Evolutionary conservation across 352 stramenopile species (phyloP), one percentile per base, ranked within the genome.

Genomic region (Pythium phragmitis): DNA sequence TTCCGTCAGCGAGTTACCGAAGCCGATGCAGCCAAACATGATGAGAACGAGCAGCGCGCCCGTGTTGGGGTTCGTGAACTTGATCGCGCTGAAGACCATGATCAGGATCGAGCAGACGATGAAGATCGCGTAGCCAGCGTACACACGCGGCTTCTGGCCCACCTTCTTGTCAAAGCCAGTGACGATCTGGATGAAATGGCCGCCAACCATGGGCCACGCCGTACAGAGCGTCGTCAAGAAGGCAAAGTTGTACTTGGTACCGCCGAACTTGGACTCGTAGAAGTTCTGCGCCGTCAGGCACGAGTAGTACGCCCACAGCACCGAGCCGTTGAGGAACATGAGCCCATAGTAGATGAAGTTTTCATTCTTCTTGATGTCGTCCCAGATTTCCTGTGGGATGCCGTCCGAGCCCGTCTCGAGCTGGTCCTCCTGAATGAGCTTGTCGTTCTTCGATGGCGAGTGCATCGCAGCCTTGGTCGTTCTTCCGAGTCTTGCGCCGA

Each of bases 191-290:
- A 87, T 17, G 0, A 47, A 49, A 30, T 89, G 78, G 9, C 80
- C 83, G 3, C 76, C 48, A 14, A 80, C 65, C 72, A 90, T 85
- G 3, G 83, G 77, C 80, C 83, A 92, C 14, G 70, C 74, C 11
- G 77, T 85, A 28, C 63, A 59, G 4, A 87, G 66, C 62, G 77
- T 90, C 13, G 79, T 90, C 8, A 92, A 58, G 73, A 90, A 90
- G 12, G 74, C 75, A 58, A 92, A 92, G 30, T 80, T 34, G 49
- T 76, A 63, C 30, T 70, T 57, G 28, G 63, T 50, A n/a, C 60
- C 57, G 3, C 33, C 30, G 56, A 74, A 79, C 41, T 61, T 50
- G 6, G 43, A 28, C 16, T 23, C 34, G 48, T 76, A 76, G 33
- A 66, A 79, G 57, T 74, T 65, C 49, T 79, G 72, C 21, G 72